These are phyloP conservation scores for Combretum micranthum DNA, from an alignment of 345 rosid genomes.

Conservation along the genomic window DNA sequence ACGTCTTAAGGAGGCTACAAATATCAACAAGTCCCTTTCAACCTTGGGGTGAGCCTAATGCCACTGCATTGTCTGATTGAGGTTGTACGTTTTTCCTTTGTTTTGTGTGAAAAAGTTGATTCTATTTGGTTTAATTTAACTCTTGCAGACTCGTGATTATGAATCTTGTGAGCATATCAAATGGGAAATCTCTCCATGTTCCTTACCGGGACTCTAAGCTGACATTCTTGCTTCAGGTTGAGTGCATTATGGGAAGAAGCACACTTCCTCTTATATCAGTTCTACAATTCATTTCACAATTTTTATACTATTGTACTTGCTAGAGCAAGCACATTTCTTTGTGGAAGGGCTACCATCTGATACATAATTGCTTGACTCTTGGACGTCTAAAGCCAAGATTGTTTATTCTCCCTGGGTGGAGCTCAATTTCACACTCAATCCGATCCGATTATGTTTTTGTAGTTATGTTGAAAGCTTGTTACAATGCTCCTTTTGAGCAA, in stretches of 20 bases:
- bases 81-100: not conserved
- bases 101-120: slow-evolving; percentile 1
- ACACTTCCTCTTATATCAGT: no score
- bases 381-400: no score
- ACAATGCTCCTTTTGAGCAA: not conserved
- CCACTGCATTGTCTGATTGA: not conserved
- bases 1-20: slow-evolving; percentile 98
- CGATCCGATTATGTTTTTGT: no score
- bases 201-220: slow-evolving; percentile 99
- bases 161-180: slow-evolving; percentile 93
- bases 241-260: not conserved
- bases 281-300: no score
- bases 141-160: slow-evolving; percentile 85
- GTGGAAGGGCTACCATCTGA: not conserved
- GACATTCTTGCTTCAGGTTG: slow-evolving; percentile 96
- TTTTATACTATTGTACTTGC: no score
- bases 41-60: slow-evolving; percentile 67
- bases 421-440: no score
- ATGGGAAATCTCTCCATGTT: slow-evolving; percentile 93
- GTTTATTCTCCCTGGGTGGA: no score
- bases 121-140: not conserved
- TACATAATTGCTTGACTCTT: no score
- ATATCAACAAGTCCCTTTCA: slow-evolving; percentile 95
- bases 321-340: not conserved
- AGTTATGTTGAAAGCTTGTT: no score